phyloP scores from a whole-genome alignment of 306 rosid species.

The Rubus parviflorus region DNA sequence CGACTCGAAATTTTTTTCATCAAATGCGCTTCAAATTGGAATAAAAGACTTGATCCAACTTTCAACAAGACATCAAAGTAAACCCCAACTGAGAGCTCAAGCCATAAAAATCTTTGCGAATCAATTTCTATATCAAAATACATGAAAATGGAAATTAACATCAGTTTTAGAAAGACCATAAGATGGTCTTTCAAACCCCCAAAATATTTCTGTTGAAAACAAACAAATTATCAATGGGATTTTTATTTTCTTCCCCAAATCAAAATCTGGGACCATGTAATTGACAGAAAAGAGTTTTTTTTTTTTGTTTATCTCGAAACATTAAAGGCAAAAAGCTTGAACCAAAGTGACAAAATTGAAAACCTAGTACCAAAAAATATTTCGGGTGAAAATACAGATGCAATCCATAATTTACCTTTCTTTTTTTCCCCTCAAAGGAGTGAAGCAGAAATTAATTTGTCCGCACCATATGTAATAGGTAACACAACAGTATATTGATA shows the following conservation, averaged over 20 bases:
- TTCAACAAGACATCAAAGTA: background rate
- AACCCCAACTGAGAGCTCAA: background rate
- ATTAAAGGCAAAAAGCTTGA: background rate
- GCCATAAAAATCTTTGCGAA: too few species aligned
- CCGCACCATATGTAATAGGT: background rate
- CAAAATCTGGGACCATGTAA: background rate
- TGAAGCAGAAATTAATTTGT: background rate
- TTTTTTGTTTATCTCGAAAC: too few species aligned
- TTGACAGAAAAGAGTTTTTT: background rate
- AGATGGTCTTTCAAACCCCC: background rate
- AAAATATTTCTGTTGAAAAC: background rate
- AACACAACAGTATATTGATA: background rate
- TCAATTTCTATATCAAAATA: too few species aligned
- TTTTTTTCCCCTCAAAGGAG: background rate
- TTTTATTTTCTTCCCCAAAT: background rate
- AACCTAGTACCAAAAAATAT: background rate
- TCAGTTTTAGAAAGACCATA: background rate
- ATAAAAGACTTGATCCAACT: background rate
- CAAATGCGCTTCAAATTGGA: background rate
- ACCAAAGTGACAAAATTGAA: background rate
- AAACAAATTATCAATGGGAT: background rate
- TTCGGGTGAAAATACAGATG: background rate
- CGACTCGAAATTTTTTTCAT: too few species aligned
- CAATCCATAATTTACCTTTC: background rate
- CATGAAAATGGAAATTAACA: background rate